Evolutionary conservation across 176 grass and related monocot genomes (phyloP).

Genomic region (Musa itinerans): DNA sequence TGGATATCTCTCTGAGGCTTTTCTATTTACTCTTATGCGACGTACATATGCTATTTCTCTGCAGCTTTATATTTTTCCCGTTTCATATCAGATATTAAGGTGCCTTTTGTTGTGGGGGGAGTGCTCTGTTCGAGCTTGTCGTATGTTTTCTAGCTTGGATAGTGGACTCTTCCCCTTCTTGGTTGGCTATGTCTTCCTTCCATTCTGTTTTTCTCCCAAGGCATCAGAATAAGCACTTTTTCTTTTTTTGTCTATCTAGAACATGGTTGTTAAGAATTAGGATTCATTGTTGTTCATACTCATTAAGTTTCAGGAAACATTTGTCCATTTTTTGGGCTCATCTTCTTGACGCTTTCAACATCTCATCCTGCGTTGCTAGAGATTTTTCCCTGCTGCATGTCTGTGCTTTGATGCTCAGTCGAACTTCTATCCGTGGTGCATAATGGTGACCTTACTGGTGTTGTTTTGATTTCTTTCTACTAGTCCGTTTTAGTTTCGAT

Average conservation of each 20-base stretch:
- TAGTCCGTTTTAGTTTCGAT: neutral
- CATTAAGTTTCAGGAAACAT: too few relatives aligned
- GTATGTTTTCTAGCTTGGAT: too few relatives aligned
- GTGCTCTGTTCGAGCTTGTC: neutral
- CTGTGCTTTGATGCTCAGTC: too few relatives aligned
- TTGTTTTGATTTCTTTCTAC: neutral
- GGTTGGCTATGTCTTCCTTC: too few relatives aligned
- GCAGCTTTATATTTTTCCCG: neutral
- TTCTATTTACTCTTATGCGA: neutral
- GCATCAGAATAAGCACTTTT: too few relatives aligned
- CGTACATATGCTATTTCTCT: neutral
- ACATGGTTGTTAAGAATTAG: too few relatives aligned
- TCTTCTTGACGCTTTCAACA: neutral
- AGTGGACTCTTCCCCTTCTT: too few relatives aligned
- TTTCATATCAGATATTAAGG: neutral
- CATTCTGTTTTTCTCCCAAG: too few relatives aligned
- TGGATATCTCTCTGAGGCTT: neutral
- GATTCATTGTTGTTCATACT: too few relatives aligned
- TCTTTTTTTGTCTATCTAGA: too few relatives aligned
- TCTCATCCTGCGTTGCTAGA: too few relatives aligned
- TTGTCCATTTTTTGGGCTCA: neutral
- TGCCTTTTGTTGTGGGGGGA: neutral
- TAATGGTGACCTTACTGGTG: neutral
- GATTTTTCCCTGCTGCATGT: too few relatives aligned
- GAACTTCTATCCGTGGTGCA: neutral